A percentile compares a stretch with the other conserved stretches of the same genome.
phyloP scores from a whole-genome alignment of 139 green algal genomes.

The Yamagishiella unicocca region DNA sequence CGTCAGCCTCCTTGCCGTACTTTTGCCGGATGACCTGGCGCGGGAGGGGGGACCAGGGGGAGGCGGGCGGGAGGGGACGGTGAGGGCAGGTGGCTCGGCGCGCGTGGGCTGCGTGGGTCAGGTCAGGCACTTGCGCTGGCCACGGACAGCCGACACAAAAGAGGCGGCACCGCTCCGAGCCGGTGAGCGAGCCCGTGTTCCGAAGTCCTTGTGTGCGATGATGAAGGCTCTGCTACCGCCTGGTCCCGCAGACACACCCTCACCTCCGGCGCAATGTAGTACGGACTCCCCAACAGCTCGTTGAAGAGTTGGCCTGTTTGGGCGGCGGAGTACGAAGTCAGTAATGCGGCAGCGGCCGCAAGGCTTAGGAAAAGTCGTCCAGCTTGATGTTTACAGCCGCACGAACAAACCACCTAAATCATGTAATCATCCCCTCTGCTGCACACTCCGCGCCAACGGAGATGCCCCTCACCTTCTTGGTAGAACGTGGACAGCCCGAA shows the following conservation, averaged over 20 bases:
- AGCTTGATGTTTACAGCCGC: too few relatives aligned
- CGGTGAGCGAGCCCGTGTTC: too few relatives aligned
- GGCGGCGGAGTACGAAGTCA: neutral
- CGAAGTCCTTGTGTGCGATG: too few relatives aligned
- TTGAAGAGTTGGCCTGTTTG: slow-evolving; percentile 61
- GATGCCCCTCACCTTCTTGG: slow-evolving; percentile 59
- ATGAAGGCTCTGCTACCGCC: neutral
- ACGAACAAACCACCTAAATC: too few relatives aligned
- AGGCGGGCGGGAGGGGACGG: too few relatives aligned
- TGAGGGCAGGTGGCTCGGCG: too few relatives aligned
- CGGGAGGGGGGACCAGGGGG: neutral
- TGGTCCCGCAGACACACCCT: neutral
- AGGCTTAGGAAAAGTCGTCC: too few relatives aligned
- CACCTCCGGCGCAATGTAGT: slow-evolving; percentile 81
- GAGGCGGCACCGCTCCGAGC: too few relatives aligned
- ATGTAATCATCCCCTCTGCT: neutral
- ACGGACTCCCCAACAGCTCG: slow-evolving; percentile 80
- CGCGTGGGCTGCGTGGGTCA: too few relatives aligned
- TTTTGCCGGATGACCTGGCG: slow-evolving; percentile 59
- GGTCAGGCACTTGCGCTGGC: too few relatives aligned
- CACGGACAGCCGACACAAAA: too few relatives aligned
- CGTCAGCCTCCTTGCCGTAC: slow-evolving; percentile 74
- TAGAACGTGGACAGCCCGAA: slow-evolving; percentile 85
- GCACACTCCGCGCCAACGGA: too few relatives aligned
- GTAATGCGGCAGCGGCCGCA: neutral